A percentile compares a stretch with the other conserved stretches of the same genome.
These are phyloP conservation scores for Brassica hybrid DNA, from an alignment of 441 rosid species.

Conservation along the genomic window DNA sequence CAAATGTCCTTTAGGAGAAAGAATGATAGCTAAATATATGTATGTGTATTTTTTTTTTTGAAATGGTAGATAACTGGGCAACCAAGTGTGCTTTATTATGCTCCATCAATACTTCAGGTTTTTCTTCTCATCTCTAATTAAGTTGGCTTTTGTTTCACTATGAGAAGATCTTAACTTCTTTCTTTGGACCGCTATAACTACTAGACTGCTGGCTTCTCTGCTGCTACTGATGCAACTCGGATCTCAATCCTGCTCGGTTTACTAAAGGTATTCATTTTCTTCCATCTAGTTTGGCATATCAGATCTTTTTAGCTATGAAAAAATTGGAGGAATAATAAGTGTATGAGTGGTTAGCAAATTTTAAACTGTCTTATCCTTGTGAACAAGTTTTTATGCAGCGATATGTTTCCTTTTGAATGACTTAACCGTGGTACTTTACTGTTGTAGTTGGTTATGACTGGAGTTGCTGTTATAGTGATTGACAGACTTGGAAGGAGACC, in stretches of 20 bases:
- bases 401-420: too few species aligned
- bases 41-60: too few species aligned
- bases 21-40: conserved; percentile 29
- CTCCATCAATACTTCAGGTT: conserved; percentile 92
- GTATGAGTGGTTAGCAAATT: conserved; percentile 4
- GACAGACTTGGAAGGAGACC: conserved; percentile 98
- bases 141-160: conserved; percentile 22
- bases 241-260: conserved; percentile 90
- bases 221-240: conserved; percentile 97
- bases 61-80: conserved; percentile 91
- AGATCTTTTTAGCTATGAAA: conserved; percentile 1
- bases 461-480: conserved; percentile 77
- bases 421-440: conserved; percentile 28
- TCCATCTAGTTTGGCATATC: conserved; percentile 21
- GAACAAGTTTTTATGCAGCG: too few species aligned
- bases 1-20: conserved; percentile 1
- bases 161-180: conserved; percentile 24
- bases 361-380: too few species aligned
- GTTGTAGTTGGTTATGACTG: conserved; percentile 90
- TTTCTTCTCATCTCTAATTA: conserved; percentile 12
- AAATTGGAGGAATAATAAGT: background rate
- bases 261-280: conserved; percentile 61
- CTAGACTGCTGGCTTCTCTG: conserved; percentile 96
- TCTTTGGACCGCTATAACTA: conserved; percentile 36
- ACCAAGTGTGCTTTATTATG: conserved; percentile 99